A percentile compares a stretch with the other conserved stretches of the same genome.
phyloP scores from a whole-genome alignment of 441 rosid species.

The Dalechampia spathulata region DNA sequence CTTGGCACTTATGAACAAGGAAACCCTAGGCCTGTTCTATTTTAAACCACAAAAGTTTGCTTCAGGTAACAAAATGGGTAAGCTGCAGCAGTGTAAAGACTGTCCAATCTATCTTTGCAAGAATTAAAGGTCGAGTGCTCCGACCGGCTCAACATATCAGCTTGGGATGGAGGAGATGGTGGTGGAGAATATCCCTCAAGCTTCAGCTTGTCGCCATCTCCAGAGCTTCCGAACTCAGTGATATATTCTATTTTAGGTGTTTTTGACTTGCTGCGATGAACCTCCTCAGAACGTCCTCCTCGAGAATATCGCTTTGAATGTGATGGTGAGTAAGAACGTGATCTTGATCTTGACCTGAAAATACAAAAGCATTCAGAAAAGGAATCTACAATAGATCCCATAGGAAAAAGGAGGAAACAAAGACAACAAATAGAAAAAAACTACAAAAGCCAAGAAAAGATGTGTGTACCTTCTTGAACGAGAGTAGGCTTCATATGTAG shows the following conservation, averaged over 20 bases:
- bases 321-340: slow-evolving; percentile 80
- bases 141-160: slow-evolving; percentile 83
- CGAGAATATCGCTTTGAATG: slow-evolving; percentile 53
- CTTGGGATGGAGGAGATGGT: slow-evolving; percentile 68
- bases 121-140: slow-evolving; percentile 97
- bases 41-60: slow-evolving; percentile 46
- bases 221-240: slow-evolving; percentile 88
- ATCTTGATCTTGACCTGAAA: slow-evolving; percentile 66
- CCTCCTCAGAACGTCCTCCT: slow-evolving; percentile 57
- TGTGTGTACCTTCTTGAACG: slow-evolving; percentile 60
- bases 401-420: not conserved
- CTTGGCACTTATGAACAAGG: slow-evolving; percentile 39
- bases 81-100: slow-evolving; percentile 75
- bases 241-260: slow-evolving; percentile 80
- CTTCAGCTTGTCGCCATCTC: slow-evolving; percentile 54
- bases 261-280: slow-evolving; percentile 50
- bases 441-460: slow-evolving; percentile 4
- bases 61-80: slow-evolving; percentile 56
- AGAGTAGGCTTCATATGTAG: slow-evolving; percentile 93
- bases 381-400: slow-evolving; percentile 6
- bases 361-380: slow-evolving; percentile 6
- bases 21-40: slow-evolving; percentile 49
- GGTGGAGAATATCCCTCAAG: slow-evolving; percentile 86
- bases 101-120: slow-evolving; percentile 89
- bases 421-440: slow-evolving; percentile 2